phyloP scores from a whole-genome alignment of 75 land plant species.

The Selaginella tamariscina region DNA sequence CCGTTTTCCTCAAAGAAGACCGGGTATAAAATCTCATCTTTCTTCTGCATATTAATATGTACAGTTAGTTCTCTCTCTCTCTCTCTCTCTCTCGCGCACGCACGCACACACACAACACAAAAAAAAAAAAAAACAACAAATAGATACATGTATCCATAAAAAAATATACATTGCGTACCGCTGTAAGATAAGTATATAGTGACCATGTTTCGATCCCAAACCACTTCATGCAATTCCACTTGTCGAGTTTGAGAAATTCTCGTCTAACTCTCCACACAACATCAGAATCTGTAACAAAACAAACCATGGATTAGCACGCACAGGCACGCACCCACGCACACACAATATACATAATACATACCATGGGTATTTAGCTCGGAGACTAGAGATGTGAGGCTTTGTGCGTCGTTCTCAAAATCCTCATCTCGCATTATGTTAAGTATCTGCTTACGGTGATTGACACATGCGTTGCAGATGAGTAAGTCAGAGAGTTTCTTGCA shows the following conservation, averaged over 20 bases:
- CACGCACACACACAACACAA: no score
- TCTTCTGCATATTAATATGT: no score
- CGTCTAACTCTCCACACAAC: background rate
- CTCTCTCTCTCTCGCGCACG: no score
- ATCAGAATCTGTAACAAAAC: no score
- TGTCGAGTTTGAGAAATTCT: constrained; percentile 33
- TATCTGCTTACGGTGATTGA: constrained; percentile 52
- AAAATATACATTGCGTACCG: no score
- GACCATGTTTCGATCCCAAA: background rate
- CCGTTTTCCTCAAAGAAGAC: background rate
- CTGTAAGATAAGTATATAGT: background rate
- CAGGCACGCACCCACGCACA: constrained; percentile 39
- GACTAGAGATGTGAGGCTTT: constrained; percentile 26
- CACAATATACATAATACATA: constrained; percentile 24
- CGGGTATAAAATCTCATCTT: background rate
- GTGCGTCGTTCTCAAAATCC: constrained; percentile 38
- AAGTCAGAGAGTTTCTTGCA: constrained; percentile 36
- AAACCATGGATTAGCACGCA: no score
- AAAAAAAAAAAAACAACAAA: no score
- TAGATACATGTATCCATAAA: no score
- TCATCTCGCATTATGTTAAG: constrained; percentile 47
- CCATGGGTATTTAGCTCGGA: constrained; percentile 23
- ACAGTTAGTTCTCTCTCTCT: no score
- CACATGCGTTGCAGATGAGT: constrained; percentile 49
- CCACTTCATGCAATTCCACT: background rate